Evolutionary conservation across 208 protist genomes (phyloP).

Genomic region (Borovskyia barvae): DNA sequence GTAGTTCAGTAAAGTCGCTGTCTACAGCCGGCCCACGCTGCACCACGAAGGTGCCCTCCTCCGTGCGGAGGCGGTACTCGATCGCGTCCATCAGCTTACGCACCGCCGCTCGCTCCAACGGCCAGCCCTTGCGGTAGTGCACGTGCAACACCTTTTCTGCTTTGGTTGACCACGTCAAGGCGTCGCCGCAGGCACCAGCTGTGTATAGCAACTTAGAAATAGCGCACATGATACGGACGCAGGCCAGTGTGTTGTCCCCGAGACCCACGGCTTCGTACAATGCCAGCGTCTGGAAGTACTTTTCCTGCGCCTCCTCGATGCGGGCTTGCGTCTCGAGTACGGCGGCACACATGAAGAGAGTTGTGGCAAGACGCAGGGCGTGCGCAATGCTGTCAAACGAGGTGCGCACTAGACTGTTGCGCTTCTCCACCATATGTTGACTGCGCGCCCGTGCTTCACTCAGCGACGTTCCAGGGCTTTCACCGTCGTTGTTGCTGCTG

Average conservation of each 20-base stretch:
- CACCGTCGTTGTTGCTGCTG: background rate
- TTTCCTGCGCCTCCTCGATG: conserved; percentile 31
- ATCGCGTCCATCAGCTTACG: conserved; percentile 25
- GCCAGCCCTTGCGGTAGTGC: conserved; percentile 39
- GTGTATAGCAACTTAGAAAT: conserved; percentile 53
- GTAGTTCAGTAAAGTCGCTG: conserved; percentile 9
- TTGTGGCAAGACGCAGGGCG: conserved; percentile 11
- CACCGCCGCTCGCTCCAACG: conserved; percentile 27
- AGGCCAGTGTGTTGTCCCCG: conserved; percentile 24
- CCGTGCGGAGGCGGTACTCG: conserved; percentile 29
- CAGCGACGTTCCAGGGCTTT: background rate
- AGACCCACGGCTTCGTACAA: conserved; percentile 42
- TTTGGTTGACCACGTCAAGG: conserved; percentile 35
- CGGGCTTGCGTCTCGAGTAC: conserved; percentile 38
- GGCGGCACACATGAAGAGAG: conserved; percentile 24
- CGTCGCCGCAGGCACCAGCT: conserved; percentile 42
- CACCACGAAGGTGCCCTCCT: conserved; percentile 48
- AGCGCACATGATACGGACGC: conserved; percentile 29
- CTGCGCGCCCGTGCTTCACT: background rate
- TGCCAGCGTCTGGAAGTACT: conserved; percentile 43
- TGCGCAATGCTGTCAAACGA: conserved; percentile 17
- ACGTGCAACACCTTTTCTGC: conserved; percentile 28
- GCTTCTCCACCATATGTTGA: conserved; percentile 12
- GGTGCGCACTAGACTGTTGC: conserved; percentile 17
- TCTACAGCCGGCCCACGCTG: conserved; percentile 22